Conservation (phyloP, 345 rosid species). For the Cochlearia excelsa region DNA sequence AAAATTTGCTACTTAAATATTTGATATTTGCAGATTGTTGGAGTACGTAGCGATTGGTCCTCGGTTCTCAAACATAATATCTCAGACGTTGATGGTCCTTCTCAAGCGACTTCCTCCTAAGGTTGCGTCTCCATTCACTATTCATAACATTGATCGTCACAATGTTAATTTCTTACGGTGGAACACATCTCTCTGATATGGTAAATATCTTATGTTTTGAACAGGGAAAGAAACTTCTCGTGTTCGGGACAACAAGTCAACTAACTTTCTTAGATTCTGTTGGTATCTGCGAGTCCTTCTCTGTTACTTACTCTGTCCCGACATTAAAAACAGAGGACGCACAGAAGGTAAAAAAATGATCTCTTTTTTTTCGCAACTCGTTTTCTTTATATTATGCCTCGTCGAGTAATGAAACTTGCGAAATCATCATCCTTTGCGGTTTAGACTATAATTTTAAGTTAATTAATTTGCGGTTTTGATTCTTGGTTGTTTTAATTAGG, state of each 20-base stretch:
- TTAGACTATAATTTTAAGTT: too few species aligned
- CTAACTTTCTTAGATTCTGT: constrained; percentile 74
- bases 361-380: neutral
- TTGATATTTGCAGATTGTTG: constrained; percentile 59
- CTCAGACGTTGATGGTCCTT: constrained; percentile 86
- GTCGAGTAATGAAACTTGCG: too few species aligned
- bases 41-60: constrained; percentile 97
- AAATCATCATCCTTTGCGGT: neutral
- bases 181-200: constrained; percentile 8
- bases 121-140: constrained; percentile 38
- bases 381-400: constrained; percentile 13
- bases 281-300: constrained; percentile 69
- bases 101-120: constrained; percentile 95
- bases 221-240: constrained; percentile 90
- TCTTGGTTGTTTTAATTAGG: constrained; percentile 35
- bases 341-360: constrained; percentile 56
- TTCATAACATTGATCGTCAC: neutral
- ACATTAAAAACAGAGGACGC: constrained; percentile 66
- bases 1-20: constrained; percentile 4
- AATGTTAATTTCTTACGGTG: neutral
- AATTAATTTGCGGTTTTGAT: too few species aligned
- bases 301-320: constrained; percentile 74
- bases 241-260: constrained; percentile 92
- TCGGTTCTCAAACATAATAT: constrained; percentile 87
- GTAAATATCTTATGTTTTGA: constrained; percentile 11